These are phyloP conservation scores for Aspergillus brunneoviolaceus DNA, from an alignment of 2,329 filamentous ascomycete genomes.

Conservation along the genomic window DNA sequence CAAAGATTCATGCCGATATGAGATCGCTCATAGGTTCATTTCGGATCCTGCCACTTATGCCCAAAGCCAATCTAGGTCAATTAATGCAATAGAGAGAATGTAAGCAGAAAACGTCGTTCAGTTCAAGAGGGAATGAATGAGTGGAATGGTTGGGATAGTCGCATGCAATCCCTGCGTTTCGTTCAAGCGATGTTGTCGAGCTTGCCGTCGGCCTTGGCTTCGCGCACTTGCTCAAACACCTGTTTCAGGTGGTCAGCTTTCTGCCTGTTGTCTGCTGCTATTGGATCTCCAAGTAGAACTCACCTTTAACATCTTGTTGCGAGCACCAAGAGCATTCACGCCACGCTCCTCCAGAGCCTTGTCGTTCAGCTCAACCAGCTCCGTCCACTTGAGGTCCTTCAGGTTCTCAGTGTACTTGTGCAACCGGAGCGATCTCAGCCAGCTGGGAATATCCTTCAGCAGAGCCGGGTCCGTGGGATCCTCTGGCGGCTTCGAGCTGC, in stretches of 20 bases:
- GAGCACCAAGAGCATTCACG: slow-evolving; percentile 89
- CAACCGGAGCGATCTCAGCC: slow-evolving; percentile 88
- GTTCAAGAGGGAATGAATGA: slow-evolving; percentile 10
- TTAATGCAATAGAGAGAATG: slow-evolving; percentile 33
- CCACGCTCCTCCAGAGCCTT: slow-evolving; percentile 88
- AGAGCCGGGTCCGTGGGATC: slow-evolving; percentile 90
- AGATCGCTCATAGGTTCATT: slow-evolving; percentile 23
- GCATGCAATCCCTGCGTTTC: slow-evolving; percentile 15
- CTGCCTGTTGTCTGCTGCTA: neutral
- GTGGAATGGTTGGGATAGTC: neutral
- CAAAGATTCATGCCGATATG: slow-evolving; percentile 16
- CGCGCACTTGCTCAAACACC: slow-evolving; percentile 94
- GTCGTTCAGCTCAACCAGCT: slow-evolving; percentile 87
- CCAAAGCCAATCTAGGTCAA: slow-evolving; percentile 27
- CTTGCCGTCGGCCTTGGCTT: slow-evolving; percentile 73
- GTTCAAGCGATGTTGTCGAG: slow-evolving; percentile 44
- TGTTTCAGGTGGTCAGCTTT: slow-evolving; percentile 34
- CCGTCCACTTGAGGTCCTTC: slow-evolving; percentile 96
- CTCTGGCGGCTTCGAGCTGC: slow-evolving; percentile 95
- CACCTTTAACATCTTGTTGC: slow-evolving; percentile 97
- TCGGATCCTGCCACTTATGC: slow-evolving; percentile 30
- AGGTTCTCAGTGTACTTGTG: slow-evolving; percentile 99
- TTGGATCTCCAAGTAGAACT: slow-evolving; percentile 22
- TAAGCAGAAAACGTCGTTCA: slow-evolving; percentile 11
- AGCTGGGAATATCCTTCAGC: slow-evolving; percentile 91